phyloP scores from a whole-genome alignment of 2,329 filamentous ascomycete species.

The Penicillium sp. region DNA sequence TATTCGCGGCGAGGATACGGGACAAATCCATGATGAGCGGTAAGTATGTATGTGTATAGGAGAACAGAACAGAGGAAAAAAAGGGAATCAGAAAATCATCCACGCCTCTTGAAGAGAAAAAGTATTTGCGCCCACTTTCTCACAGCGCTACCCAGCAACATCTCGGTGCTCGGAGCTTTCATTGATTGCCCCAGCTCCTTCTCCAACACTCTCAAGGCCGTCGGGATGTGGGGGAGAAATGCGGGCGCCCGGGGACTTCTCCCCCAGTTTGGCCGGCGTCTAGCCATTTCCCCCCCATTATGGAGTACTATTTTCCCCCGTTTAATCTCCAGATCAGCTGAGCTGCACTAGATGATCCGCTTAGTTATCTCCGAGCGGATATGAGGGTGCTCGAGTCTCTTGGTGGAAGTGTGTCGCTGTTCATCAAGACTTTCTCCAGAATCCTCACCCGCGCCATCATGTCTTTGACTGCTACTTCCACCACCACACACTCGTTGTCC shows the following conservation, averaged over 20 bases:
- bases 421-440: conserved; percentile 10
- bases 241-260: conserved; percentile 9
- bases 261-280: neutral
- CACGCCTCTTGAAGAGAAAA: conserved; percentile 2
- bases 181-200: neutral
- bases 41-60: neutral
- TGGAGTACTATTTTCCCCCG: neutral
- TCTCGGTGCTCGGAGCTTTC: conserved; percentile 12
- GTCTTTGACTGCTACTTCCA: conserved; percentile 26
- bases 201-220: neutral
- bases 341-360: neutral
- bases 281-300: neutral
- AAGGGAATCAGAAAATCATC: neutral
- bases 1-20: conserved; percentile 39
- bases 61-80: neutral
- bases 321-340: neutral
- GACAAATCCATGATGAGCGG: conserved; percentile 24
- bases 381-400: conserved; percentile 3
- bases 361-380: conserved; percentile 9
- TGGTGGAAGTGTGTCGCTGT: neutral
- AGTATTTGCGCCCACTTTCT: conserved; percentile 2
- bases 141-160: neutral
- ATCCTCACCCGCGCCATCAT: conserved; percentile 21
- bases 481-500: conserved; percentile 23
- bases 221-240: conserved; percentile 34